Conservation (phyloP, 345 rosid genomes). For the Reutealis trisperma region DNA sequence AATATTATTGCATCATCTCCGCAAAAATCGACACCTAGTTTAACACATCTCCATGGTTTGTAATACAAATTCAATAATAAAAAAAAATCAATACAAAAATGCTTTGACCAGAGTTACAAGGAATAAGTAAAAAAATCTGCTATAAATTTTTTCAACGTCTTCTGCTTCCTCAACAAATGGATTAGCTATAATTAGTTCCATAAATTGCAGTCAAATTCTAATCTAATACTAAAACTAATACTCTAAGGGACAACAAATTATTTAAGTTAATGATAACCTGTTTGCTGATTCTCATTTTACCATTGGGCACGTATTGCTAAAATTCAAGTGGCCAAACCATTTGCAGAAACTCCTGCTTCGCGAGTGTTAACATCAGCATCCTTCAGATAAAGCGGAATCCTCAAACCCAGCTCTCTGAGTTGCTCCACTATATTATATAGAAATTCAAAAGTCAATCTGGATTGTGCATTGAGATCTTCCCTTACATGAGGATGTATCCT, state of each 20-base stretch:
- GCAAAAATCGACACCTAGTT: background rate
- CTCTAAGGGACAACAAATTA: background rate
- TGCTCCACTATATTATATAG: slow-evolving; percentile 62
- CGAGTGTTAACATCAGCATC: slow-evolving; percentile 14
- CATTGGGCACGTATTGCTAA: background rate
- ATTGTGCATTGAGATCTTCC: slow-evolving; percentile 73
- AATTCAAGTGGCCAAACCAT: slow-evolving; percentile 24
- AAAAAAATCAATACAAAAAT: background rate
- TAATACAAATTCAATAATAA: background rate
- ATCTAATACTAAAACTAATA: background rate
- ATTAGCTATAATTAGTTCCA: background rate
- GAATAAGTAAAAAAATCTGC: too few species aligned
- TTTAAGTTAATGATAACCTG: background rate
- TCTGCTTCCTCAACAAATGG: background rate
- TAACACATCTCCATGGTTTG: background rate
- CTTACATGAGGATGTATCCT: slow-evolving; percentile 73
- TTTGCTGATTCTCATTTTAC: background rate
- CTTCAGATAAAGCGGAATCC: slow-evolving; percentile 72
- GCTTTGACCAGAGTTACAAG: background rate
- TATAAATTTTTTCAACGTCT: background rate
- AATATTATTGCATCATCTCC: background rate
- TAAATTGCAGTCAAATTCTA: background rate
- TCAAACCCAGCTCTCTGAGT: slow-evolving; percentile 60
- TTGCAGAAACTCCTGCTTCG: slow-evolving; percentile 11
- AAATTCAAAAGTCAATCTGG: slow-evolving; percentile 74